phyloP scores from a whole-genome alignment of 495 filamentous ascomycete species.

The Talaromyces liani region DNA sequence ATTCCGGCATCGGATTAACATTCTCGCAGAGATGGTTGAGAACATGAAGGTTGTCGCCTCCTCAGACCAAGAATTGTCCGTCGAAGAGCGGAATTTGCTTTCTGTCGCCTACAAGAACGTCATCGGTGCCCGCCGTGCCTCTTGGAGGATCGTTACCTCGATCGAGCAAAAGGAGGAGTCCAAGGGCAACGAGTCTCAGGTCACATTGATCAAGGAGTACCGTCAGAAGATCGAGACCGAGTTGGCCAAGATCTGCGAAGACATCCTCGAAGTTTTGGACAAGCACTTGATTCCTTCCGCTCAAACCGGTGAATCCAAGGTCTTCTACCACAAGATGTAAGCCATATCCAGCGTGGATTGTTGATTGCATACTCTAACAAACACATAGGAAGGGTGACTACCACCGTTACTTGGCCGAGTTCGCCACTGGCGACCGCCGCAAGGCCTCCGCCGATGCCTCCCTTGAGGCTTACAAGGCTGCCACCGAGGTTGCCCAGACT shows the following conservation, averaged over 20 bases:
- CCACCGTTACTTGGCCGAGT: slow-evolving; percentile 99
- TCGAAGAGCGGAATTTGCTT: slow-evolving; percentile 98
- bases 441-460: slow-evolving; percentile 95
- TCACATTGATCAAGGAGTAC: slow-evolving; percentile 96
- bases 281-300: slow-evolving; percentile 94
- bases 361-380: background rate
- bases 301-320: slow-evolving; percentile 96
- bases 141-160: slow-evolving; percentile 99
- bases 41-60: slow-evolving; percentile 99
- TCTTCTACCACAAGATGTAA: slow-evolving; percentile 99
- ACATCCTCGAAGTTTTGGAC: slow-evolving; percentile 95
- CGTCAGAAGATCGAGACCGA: slow-evolving; percentile 98
- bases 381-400: slow-evolving; percentile 93
- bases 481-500: slow-evolving; percentile 95
- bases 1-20: slow-evolving; percentile 16
- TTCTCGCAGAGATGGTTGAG: slow-evolving; percentile 87
- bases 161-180: slow-evolving; percentile 99
- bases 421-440: slow-evolving; percentile 94
- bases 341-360: slow-evolving; percentile 18
- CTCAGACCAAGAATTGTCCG: slow-evolving; percentile 90
- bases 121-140: slow-evolving; percentile 96
- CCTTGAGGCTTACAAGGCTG: slow-evolving; percentile 96
- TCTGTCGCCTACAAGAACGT: slow-evolving; percentile 99
- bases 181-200: slow-evolving; percentile 95
- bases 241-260: slow-evolving; percentile 98